Evolutionary conservation across 202 grass and related monocot species (phyloP).

Genomic region (Musa balbisiana): DNA sequence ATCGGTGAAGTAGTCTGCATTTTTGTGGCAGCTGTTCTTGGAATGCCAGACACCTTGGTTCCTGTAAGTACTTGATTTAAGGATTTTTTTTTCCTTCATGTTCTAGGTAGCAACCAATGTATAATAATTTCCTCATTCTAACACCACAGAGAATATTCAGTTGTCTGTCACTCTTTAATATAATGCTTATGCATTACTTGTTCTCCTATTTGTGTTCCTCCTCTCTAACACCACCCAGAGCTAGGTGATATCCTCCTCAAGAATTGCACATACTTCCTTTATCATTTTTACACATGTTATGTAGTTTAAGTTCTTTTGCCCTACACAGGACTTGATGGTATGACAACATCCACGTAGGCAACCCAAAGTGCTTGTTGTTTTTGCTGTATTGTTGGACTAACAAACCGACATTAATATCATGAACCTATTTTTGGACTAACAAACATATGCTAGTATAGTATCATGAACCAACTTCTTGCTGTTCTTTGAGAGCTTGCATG

Average conservation of each 20-base stretch:
- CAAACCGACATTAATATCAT: no score
- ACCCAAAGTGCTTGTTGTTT: no score
- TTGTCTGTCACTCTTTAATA: neutral
- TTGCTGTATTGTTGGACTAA: no score
- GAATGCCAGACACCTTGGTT: conserved; percentile 91
- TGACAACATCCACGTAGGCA: no score
- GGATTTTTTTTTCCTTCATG: neutral
- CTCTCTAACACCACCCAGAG: neutral
- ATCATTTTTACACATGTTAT: neutral
- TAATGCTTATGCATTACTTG: neutral
- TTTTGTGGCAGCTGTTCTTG: conserved; percentile 94
- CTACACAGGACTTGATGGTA: neutral
- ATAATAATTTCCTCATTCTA: neutral
- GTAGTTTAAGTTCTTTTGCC: neutral
- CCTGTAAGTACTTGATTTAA: conserved; percentile 59
- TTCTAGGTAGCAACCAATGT: neutral
- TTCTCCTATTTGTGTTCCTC: no score
- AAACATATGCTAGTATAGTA: no score
- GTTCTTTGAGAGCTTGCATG: neutral
- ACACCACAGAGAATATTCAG: neutral
- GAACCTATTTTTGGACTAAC: no score
- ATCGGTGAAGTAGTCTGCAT: conserved; percentile 99
- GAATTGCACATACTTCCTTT: neutral
- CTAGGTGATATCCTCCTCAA: neutral
- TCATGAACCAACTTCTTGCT: no score